Percentiles rank a stretch among this genome's conserved stretches.
These are phyloP conservation scores for Chlamydomonas sp. DNA, from an alignment of 139 green algal species.

Conservation along the genomic window DNA sequence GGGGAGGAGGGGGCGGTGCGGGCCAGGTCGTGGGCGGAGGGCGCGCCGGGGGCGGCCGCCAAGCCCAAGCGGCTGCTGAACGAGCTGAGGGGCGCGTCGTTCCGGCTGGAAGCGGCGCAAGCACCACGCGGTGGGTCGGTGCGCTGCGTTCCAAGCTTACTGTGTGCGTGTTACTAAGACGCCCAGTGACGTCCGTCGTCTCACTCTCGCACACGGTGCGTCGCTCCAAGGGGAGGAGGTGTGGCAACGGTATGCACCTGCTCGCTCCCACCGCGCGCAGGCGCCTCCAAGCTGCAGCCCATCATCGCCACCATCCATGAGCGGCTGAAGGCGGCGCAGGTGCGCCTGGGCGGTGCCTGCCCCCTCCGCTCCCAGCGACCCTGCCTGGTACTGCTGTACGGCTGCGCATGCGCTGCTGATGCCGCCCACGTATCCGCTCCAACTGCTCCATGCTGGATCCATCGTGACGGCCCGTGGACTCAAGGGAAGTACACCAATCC, in stretches of 20 bases:
- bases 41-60: background rate
- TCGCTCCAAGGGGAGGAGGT: too few species aligned
- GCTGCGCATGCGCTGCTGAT: background rate
- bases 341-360: background rate
- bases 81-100: background rate
- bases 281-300: slow-evolving; percentile 17
- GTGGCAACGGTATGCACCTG: background rate
- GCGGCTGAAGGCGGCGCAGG: slow-evolving; percentile 31
- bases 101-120: slow-evolving; percentile 20
- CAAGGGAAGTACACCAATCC: too few species aligned
- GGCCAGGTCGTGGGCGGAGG: background rate
- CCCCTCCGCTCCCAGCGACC: background rate
- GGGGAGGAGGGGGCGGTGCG: too few species aligned
- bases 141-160: background rate
- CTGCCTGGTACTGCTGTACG: slow-evolving; percentile 20
- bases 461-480: too few species aligned
- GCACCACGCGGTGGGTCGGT: slow-evolving; percentile 1
- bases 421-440: too few species aligned
- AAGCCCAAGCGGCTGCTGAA: background rate
- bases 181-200: too few species aligned
- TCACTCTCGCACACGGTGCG: background rate
- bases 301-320: slow-evolving; percentile 36
- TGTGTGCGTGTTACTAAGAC: background rate
- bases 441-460: too few species aligned
- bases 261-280: background rate